Percentiles rank a stretch among this genome's conserved stretches.
Conservation (phyloP, 2,329 filamentous ascomycete genomes). For the Ilyonectria sp. region DNA sequence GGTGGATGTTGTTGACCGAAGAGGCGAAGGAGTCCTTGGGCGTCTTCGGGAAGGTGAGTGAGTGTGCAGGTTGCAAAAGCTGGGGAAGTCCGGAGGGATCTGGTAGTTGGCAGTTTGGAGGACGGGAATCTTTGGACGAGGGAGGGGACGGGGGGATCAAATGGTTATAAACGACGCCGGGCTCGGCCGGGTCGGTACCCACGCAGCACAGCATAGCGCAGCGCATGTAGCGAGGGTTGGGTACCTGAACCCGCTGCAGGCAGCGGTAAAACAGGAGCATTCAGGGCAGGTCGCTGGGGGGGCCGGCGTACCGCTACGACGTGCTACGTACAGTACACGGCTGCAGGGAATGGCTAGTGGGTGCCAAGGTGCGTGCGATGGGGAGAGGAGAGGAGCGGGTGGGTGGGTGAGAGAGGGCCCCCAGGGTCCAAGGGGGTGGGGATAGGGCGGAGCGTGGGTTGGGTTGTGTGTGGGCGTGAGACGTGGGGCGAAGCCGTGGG, state of each 20-base stretch:
- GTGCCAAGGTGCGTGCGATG: conserved; percentile 5
- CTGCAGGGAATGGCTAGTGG: conserved; percentile 28
- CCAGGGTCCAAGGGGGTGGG: conserved; percentile 22
- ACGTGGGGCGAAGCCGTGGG: conserved; percentile 33
- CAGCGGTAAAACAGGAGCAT: conserved; percentile 47
- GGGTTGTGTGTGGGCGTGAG: conserved; percentile 22
- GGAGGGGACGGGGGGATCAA: conserved; percentile 49
- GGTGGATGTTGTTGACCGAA: conserved; percentile 13
- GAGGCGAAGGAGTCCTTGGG: conserved; percentile 16
- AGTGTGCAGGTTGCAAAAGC: conserved; percentile 26
- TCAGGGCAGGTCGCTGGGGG: conserved; percentile 39
- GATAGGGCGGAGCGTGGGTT: conserved; percentile 28
- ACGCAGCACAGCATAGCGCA: conserved; percentile 40
- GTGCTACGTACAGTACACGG: conserved; percentile 35
- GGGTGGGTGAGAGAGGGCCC: conserved; percentile 35
- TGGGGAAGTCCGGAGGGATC: conserved; percentile 46
- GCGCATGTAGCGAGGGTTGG: conserved; percentile 41
- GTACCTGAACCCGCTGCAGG: conserved; percentile 45
- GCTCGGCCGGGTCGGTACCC: conserved; percentile 52
- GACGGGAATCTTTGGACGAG: conserved; percentile 44
- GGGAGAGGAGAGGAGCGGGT: conserved; percentile 24
- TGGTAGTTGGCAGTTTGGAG: conserved; percentile 42
- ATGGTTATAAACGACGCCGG: conserved; percentile 53
- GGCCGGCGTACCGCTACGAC: conserved; percentile 35
- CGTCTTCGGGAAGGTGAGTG: conserved; percentile 16